Base-by-base conservation (phyloP, 805 yeast species). In the Helenozyma rhizophorensis region DNA sequence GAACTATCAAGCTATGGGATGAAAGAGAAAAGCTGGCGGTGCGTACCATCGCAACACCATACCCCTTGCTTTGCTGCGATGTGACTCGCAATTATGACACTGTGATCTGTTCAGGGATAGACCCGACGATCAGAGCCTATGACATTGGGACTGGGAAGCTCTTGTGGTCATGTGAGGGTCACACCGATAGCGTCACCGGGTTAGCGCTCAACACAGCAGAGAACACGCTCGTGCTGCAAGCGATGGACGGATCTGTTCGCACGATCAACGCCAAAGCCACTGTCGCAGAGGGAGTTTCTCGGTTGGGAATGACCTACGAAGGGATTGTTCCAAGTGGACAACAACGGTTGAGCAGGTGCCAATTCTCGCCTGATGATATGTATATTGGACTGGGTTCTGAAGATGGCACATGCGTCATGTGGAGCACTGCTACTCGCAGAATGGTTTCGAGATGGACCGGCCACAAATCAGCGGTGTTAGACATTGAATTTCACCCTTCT, bases 51-150 rank as follows among this genome's bases (percentile, higher is more conserved):
- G 52, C 58, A 14, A 68, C 80, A 0, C 68, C 68, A 2, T 80
- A 65, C 45, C 93, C 95, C 0, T 45, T 84, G 1, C 54, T 83
- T 14, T 63, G 84, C 0, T 38, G 67, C 45, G 46, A 56, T 6
- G 50, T 60, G 11, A 62, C 57, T 40, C 47, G 51, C 3, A 54
- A 56, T 25, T 77, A 73, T 1, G 53, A 58, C 11, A 54, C 60
- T 10, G 45, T 81, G 4, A 84, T 65, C 43, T 65, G 76, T 4
- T 62, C 80, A 0, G 95, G 95, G 0, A 72, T 85, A 3, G 90
- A 85, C 42, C 81, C 86, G 1, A 59, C 65, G 0, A 67, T 85
- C 1, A 50, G 60, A 25, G 80, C 77, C 2, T 80, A 72, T 59
- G 94, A 85, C 47, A 30, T 74, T 6, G 55, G 86, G 33, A 53